These are phyloP conservation scores for Peziza echinospora DNA, from an alignment of 495 filamentous ascomycete genomes.

Conservation along the genomic window DNA sequence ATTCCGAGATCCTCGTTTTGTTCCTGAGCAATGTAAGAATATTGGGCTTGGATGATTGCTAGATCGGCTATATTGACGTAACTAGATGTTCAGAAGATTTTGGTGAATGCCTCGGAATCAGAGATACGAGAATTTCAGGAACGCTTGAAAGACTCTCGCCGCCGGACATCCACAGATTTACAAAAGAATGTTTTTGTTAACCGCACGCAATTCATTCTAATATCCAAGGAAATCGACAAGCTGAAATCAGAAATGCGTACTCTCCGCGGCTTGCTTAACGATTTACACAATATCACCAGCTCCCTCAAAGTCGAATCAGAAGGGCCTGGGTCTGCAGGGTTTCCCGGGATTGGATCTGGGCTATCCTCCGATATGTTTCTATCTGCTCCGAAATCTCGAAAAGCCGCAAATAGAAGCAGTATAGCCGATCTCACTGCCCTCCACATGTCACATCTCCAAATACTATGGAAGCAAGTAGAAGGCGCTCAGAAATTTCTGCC, in stretches of 20 bases:
- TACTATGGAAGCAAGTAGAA: conserved; percentile 84
- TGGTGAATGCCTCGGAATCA: conserved; percentile 81
- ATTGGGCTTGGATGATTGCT: conserved; percentile 1
- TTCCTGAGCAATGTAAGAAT: conserved; percentile 39
- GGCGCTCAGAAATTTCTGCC: conserved; percentile 93
- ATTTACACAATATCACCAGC: conserved; percentile 31
- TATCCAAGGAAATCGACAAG: conserved; percentile 96
- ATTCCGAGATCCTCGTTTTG: conserved; percentile 58
- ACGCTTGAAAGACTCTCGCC: conserved; percentile 54
- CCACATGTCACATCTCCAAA: conserved; percentile 73
- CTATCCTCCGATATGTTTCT: conserved; percentile 18
- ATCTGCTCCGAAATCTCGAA: conserved; percentile 29
- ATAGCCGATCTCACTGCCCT: conserved; percentile 90
- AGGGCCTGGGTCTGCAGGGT: conserved; percentile 25
- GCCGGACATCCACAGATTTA: conserved; percentile 64
- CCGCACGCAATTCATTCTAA: conserved; percentile 94
- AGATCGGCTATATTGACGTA: neutral
- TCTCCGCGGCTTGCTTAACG: conserved; percentile 67
- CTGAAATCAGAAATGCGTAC: conserved; percentile 90
- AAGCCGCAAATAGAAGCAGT: conserved; percentile 49
- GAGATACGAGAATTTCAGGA: conserved; percentile 71
- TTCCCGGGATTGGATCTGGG: conserved; percentile 22
- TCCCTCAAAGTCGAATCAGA: conserved; percentile 17
- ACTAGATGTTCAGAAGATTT: conserved; percentile 55
- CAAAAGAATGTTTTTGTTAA: conserved; percentile 97